Percentiles rank a stretch among this genome's conserved stretches.
Evolutionary conservation across 495 filamentous ascomycete genomes (phyloP).

Genomic region (Aspergillus wentii): DNA sequence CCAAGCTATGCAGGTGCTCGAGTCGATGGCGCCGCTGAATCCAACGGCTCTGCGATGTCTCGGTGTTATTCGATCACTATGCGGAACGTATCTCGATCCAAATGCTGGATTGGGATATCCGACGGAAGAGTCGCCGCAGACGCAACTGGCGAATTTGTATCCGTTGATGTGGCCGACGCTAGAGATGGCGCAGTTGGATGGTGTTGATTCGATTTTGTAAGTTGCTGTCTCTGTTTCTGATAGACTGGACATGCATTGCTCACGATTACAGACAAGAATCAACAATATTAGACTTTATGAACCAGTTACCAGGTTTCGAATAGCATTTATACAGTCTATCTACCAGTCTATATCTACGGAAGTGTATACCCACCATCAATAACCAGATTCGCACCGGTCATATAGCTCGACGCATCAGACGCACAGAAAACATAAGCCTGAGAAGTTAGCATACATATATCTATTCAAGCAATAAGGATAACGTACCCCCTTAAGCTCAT

Average conservation of each 20-base stretch:
- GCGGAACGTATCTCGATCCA: constrained; percentile 10
- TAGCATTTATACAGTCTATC: too few relatives aligned
- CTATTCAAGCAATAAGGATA: neutral
- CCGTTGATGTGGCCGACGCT: constrained; percentile 17
- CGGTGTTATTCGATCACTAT: constrained; percentile 5
- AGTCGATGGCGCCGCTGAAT: constrained; percentile 11
- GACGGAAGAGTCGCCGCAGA: constrained; percentile 18
- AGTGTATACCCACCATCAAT: constrained; percentile 27
- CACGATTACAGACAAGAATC: constrained; percentile 11
- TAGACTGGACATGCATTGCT: neutral
- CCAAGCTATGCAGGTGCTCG: constrained; percentile 11
- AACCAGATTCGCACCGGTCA: constrained; percentile 26
- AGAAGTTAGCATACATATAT: neutral
- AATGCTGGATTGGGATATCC: constrained; percentile 8
- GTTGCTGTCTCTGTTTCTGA: neutral
- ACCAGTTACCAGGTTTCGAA: constrained; percentile 11
- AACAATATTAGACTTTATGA: constrained; percentile 17
- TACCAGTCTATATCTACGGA: constrained; percentile 6
- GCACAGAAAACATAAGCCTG: constrained; percentile 25
- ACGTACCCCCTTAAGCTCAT: constrained; percentile 27
- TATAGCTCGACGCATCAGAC: constrained; percentile 27
- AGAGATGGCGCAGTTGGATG: constrained; percentile 13
- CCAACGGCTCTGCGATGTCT: constrained; percentile 9
- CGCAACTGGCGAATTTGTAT: constrained; percentile 12
- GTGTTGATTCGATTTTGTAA: constrained; percentile 10